A percentile compares a stretch with the other conserved stretches of the same genome.
Evolutionary conservation across 2,329 filamentous ascomycete genomes (phyloP).

Genomic region (Epichloe coenophiala): DNA sequence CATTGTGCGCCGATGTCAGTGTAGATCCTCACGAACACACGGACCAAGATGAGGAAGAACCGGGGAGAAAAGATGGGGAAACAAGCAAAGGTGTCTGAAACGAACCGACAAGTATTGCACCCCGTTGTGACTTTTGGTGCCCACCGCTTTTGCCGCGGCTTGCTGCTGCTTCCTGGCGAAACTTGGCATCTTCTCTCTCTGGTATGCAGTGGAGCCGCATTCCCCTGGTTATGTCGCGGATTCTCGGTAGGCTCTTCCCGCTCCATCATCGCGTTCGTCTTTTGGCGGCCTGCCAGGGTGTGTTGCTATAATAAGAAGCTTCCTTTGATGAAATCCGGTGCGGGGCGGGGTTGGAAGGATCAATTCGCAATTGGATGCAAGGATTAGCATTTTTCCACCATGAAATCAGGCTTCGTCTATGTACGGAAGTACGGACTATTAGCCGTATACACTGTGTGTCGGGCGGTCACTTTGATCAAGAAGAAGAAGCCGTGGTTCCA

Average conservation of each 20-base stretch:
- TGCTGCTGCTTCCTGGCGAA: background rate
- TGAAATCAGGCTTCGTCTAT: background rate
- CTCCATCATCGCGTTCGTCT: background rate
- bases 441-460: background rate
- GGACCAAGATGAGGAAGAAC: background rate
- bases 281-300: background rate
- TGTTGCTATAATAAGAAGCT: too few species aligned
- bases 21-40: background rate
- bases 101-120: constrained; percentile 6
- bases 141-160: constrained; percentile 3
- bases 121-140: constrained; percentile 3
- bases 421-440: background rate
- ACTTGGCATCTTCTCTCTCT: background rate
- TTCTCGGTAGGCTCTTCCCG: background rate
- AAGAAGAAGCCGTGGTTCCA: too few species aligned
- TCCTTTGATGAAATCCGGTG: background rate
- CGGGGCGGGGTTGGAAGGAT: background rate
- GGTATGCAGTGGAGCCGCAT: background rate
- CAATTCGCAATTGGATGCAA: background rate
- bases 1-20: background rate
- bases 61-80: too few species aligned
- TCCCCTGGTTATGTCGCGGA: background rate
- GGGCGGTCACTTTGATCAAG: background rate
- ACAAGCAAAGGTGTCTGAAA: background rate
- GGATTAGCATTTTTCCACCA: background rate